A percentile compares a stretch with the other conserved stretches of the same genome.
These are phyloP conservation scores for Microdochium trichocladiopsis DNA, from an alignment of 2,329 filamentous ascomycete genomes.

Conservation along the genomic window DNA sequence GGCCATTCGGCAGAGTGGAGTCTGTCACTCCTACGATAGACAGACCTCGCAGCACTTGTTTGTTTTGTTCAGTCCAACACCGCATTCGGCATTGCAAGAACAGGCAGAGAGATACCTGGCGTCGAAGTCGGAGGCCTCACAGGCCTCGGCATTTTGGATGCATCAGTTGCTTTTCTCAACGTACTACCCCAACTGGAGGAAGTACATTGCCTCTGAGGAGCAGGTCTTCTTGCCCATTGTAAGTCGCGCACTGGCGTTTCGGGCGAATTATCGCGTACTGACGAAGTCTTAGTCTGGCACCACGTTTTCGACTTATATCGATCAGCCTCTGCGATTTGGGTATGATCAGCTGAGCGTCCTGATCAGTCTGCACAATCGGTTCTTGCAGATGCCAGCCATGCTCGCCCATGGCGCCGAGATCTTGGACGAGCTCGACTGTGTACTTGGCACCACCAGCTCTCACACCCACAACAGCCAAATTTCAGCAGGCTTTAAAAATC, in stretches of 20 bases:
- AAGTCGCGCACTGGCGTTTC: constrained; percentile 1
- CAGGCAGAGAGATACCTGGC: constrained; percentile 6
- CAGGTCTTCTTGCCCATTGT: constrained; percentile 14
- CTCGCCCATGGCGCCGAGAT: constrained; percentile 10
- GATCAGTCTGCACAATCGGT: constrained; percentile 14
- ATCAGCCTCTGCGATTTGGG: constrained; percentile 16
- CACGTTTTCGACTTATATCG: constrained; percentile 18
- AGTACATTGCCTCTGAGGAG: constrained; percentile 15
- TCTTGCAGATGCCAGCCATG: constrained; percentile 13
- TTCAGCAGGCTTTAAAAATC: constrained; percentile 9
- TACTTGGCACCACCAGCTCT: too few relatives aligned
- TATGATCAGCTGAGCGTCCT: constrained; percentile 17
- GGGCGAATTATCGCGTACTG: not conserved
- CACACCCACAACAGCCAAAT: too few relatives aligned
- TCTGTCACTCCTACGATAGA: constrained; percentile 16
- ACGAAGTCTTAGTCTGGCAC: constrained; percentile 11
- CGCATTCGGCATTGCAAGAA: constrained; percentile 13
- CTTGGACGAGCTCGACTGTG: constrained; percentile 10
- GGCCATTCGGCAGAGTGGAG: constrained; percentile 18
- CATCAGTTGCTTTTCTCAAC: constrained; percentile 13
- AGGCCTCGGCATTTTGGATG: constrained; percentile 7
- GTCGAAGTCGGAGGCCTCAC: not conserved
- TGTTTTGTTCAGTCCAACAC: constrained; percentile 15
- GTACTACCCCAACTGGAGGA: constrained; percentile 16
- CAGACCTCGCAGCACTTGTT: constrained; percentile 11